A percentile compares a stretch with the other conserved stretches of the same genome.
Evolutionary conservation across 1,284 basidiomycete species (phyloP).

Genomic region (Ustilago nuda): DNA sequence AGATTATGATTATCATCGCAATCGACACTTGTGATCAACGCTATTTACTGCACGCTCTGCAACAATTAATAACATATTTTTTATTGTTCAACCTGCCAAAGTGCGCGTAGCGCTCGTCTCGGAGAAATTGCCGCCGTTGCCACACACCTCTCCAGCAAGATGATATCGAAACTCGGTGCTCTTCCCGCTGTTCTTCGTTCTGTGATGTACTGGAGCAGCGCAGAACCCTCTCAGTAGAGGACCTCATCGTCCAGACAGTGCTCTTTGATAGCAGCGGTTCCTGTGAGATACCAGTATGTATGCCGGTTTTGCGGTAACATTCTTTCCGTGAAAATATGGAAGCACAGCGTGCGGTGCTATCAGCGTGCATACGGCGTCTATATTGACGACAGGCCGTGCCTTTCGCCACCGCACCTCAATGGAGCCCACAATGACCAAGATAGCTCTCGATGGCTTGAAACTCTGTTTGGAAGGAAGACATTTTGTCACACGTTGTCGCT

Average conservation of each 20-base stretch:
- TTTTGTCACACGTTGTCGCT: not conserved
- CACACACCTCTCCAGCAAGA: not conserved
- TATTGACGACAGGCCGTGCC: not conserved
- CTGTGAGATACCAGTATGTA: not conserved
- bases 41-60: too few relatives aligned
- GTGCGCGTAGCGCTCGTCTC: conserved; percentile 1
- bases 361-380: not conserved
- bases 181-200: not conserved
- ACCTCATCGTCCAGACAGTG: not conserved
- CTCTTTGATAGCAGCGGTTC: not conserved
- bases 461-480: not conserved
- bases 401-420: not conserved
- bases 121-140: not conserved
- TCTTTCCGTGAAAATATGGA: not conserved
- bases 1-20: too few relatives aligned
- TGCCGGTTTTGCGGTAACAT: not conserved
- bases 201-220: not conserved
- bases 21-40: too few relatives aligned
- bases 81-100: conserved; percentile 5
- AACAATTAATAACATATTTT: not conserved
- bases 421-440: not conserved
- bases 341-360: not conserved
- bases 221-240: not conserved
- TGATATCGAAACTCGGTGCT: conserved; percentile 5
- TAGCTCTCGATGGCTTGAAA: not conserved